Evolutionary conservation across 1,284 basidiomycete species (phyloP).

Genomic region (Macrocystidia cucumis): DNA sequence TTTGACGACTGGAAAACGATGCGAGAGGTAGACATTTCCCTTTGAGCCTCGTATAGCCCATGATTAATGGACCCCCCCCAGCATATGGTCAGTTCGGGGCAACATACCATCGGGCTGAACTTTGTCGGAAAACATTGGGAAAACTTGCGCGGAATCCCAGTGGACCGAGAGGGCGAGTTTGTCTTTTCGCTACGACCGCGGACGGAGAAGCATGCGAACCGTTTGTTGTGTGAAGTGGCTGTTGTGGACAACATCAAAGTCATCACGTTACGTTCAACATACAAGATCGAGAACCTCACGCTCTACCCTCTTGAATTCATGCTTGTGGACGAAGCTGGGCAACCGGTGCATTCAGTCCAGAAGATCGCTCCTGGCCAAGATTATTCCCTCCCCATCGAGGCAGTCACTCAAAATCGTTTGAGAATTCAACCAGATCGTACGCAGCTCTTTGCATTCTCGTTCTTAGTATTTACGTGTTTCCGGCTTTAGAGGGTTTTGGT

Average conservation of each 20-base stretch:
- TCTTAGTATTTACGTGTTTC: constrained; percentile 4
- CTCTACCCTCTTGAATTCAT: constrained; percentile 92
- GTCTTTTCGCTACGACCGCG: constrained; percentile 83
- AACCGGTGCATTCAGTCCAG: constrained; percentile 75
- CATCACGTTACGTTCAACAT: constrained; percentile 91
- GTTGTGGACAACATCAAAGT: constrained; percentile 94
- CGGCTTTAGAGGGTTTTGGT: constrained; percentile 77
- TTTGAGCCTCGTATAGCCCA: constrained; percentile 5
- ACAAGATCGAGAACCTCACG: constrained; percentile 89
- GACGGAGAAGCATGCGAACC: constrained; percentile 68
- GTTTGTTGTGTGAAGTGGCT: constrained; percentile 86
- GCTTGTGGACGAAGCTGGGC: constrained; percentile 81
- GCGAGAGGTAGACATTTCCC: constrained; percentile 64
- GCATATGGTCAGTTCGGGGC: constrained; percentile 75
- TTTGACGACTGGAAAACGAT: constrained; percentile 96
- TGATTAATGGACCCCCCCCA: no score
- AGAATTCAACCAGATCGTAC: constrained; percentile 90
- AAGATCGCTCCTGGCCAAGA: constrained; percentile 86
- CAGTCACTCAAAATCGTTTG: constrained; percentile 79
- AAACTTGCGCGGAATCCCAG: constrained; percentile 81
- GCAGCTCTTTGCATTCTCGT: constrained; percentile 18
- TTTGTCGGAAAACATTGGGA: constrained; percentile 92
- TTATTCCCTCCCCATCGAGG: constrained; percentile 88
- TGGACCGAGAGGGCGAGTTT: constrained; percentile 93
- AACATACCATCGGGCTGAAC: constrained; percentile 81